A percentile compares a stretch with the other conserved stretches of the same genome.
These are phyloP conservation scores for Talaromyces sp. DNA, from an alignment of 2,329 filamentous ascomycete genomes.

Conservation along the genomic window DNA sequence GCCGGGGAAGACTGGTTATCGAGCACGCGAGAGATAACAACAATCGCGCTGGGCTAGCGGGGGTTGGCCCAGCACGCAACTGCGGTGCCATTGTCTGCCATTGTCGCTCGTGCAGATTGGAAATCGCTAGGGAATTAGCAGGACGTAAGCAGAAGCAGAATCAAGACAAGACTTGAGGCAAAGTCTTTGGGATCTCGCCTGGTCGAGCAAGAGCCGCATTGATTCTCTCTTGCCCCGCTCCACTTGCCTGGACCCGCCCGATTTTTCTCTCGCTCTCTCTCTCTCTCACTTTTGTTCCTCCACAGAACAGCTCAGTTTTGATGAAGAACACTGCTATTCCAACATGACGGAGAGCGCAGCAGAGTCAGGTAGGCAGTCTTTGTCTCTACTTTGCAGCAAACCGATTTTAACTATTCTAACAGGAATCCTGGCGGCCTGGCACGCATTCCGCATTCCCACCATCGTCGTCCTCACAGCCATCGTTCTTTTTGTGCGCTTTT, in stretches of 20 bases:
- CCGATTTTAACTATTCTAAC: neutral
- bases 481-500: slow-evolving; percentile 17
- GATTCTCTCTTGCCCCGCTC: neutral
- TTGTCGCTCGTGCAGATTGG: neutral
- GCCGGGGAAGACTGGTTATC: neutral
- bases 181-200: no score
- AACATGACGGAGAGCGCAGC: slow-evolving; percentile 3
- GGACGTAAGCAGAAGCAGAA: neutral
- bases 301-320: neutral
- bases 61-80: neutral
- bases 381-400: neutral
- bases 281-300: neutral
- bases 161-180: neutral
- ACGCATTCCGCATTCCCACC: slow-evolving; percentile 43
- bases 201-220: neutral
- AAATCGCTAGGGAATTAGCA: neutral
- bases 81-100: neutral
- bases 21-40: neutral
- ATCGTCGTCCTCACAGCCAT: slow-evolving; percentile 37
- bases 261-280: neutral
- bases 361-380: slow-evolving; percentile 2
- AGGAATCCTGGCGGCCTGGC: slow-evolving; percentile 44
- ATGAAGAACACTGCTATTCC: neutral
- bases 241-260: neutral
- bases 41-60: neutral